A percentile compares a stretch with the other conserved stretches of the same genome.
phyloP scores from a whole-genome alignment of 352 stramenopile genomes.

The Globisporangium apiculatum region DNA sequence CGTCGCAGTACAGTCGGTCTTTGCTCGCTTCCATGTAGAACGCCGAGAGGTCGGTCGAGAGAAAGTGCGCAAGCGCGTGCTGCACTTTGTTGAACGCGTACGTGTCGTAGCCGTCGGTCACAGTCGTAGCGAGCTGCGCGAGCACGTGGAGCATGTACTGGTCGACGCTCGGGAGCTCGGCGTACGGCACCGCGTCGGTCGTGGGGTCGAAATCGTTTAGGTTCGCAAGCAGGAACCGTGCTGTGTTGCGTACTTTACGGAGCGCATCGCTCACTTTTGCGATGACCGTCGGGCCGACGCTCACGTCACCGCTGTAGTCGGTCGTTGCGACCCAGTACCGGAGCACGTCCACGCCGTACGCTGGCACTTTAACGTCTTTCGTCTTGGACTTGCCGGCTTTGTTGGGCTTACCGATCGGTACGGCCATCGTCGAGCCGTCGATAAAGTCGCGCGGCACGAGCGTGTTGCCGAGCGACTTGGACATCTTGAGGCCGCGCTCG shows the following conservation, averaged over 20 bases:
- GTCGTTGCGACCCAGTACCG: conserved; percentile 97
- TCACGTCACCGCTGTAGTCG: conserved; percentile 96
- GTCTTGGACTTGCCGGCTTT: conserved; percentile 68
- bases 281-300: conserved; percentile 90
- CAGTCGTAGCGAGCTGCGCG: conserved; percentile 65
- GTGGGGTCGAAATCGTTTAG: conserved; percentile 91
- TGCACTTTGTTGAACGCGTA: conserved; percentile 91
- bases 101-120: conserved; percentile 79
- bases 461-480: conserved; percentile 97
- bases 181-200: conserved; percentile 76
- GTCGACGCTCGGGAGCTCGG: conserved; percentile 89
- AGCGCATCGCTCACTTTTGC: conserved; percentile 73
- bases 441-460: conserved; percentile 94
- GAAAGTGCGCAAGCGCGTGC: conserved; percentile 89
- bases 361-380: conserved; percentile 60
- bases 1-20: conserved; percentile 96
- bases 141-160: conserved; percentile 95
- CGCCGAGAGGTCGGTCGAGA: conserved; percentile 94
- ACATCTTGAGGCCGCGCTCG: conserved; percentile 98
- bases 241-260: conserved; percentile 94
- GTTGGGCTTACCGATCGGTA: conserved; percentile 34
- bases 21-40: conserved; percentile 98
- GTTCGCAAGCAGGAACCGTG: conserved; percentile 95
- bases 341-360: conserved; percentile 96
- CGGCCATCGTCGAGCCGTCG: conserved; percentile 70